A percentile compares a stretch with the other conserved stretches of the same genome.
These are phyloP conservation scores for Aspergillus fumigatiaffinis DNA, from an alignment of 2,329 filamentous ascomycete species.

Conservation along the genomic window DNA sequence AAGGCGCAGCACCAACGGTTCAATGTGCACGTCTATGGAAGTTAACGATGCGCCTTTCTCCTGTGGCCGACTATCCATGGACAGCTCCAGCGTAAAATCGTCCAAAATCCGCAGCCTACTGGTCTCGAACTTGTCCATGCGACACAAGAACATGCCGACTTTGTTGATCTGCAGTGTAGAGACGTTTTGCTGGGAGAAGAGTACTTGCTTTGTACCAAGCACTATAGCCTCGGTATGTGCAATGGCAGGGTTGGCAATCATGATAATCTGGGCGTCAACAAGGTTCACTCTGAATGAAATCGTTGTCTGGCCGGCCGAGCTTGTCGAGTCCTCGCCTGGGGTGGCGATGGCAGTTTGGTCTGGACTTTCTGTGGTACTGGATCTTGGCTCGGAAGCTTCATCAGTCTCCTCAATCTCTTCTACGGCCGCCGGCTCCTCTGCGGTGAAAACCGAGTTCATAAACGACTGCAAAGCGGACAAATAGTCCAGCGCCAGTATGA, in stretches of 20 bases:
- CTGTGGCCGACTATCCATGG: constrained; percentile 69
- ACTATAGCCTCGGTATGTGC: constrained; percentile 93
- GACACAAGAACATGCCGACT: constrained; percentile 95
- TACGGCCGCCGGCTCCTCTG: constrained; percentile 45
- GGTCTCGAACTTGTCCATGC: constrained; percentile 96
- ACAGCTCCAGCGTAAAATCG: constrained; percentile 88
- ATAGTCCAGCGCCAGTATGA: constrained; percentile 96
- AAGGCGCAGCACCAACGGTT: constrained; percentile 83
- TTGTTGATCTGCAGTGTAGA: constrained; percentile 90
- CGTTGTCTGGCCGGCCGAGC: constrained; percentile 55
- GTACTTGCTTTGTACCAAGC: constrained; percentile 85
- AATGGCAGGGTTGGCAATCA: constrained; percentile 91
- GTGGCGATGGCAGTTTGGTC: constrained; percentile 20
- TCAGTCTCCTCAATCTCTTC: constrained; percentile 32
- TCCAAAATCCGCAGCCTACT: constrained; percentile 88
- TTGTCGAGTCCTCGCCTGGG: constrained; percentile 29
- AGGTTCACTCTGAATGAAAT: constrained; percentile 89
- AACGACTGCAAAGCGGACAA: constrained; percentile 86
- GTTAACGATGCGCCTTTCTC: constrained; percentile 60
- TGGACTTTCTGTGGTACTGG: constrained; percentile 25
- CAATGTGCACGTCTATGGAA: constrained; percentile 80
- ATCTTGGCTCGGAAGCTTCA: constrained; percentile 35
- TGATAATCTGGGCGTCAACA: constrained; percentile 91
- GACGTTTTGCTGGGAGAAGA: constrained; percentile 90
- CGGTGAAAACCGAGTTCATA: constrained; percentile 63